Conservation (phyloP, 768 basidiomycete species). For the Clitopilus hobsonii region DNA sequence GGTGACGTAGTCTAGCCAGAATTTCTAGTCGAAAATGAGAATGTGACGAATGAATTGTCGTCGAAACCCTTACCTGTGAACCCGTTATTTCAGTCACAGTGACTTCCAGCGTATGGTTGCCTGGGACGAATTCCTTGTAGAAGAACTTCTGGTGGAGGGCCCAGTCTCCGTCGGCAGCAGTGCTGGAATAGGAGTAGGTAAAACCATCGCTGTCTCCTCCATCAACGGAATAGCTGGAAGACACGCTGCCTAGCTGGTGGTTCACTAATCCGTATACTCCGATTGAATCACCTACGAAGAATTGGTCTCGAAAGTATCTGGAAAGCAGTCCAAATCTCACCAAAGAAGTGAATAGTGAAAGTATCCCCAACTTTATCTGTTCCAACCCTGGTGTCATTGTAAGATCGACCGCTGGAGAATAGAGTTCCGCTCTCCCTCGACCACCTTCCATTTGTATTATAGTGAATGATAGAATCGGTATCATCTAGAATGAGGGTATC, state of each 20-base stretch:
- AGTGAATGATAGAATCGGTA: slow-evolving; percentile 1
- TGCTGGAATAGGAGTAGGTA: not conserved
- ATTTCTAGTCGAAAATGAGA: not conserved
- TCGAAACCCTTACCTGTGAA: slow-evolving; percentile 7
- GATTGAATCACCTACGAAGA: slow-evolving; percentile 9
- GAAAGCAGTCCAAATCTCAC: not conserved
- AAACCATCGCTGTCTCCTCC: not conserved
- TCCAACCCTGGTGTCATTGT: not conserved
- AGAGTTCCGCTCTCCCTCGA: not conserved
- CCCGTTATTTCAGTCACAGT: slow-evolving; percentile 10
- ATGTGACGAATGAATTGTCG: not conserved
- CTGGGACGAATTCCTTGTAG: slow-evolving; percentile 10
- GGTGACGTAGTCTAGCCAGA: slow-evolving; percentile 13
- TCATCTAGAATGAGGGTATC: slow-evolving; percentile 1
- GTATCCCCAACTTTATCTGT: not conserved
- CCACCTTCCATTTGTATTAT: slow-evolving; percentile 1
- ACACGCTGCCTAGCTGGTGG: slow-evolving; percentile 11
- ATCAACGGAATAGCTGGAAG: slow-evolving; percentile 11
- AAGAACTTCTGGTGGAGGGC: slow-evolving; percentile 12
- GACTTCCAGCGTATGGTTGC: slow-evolving; percentile 9
- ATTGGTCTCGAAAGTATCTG: not conserved
- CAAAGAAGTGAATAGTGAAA: slow-evolving; percentile 1
- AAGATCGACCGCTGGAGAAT: not conserved
- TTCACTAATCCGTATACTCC: slow-evolving; percentile 14
- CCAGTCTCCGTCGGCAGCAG: slow-evolving; percentile 3